Percentiles rank a stretch among this genome's conserved stretches.
Evolutionary conservation across 441 rosid species (phyloP).

Genomic region (Monsonia emarginata): DNA sequence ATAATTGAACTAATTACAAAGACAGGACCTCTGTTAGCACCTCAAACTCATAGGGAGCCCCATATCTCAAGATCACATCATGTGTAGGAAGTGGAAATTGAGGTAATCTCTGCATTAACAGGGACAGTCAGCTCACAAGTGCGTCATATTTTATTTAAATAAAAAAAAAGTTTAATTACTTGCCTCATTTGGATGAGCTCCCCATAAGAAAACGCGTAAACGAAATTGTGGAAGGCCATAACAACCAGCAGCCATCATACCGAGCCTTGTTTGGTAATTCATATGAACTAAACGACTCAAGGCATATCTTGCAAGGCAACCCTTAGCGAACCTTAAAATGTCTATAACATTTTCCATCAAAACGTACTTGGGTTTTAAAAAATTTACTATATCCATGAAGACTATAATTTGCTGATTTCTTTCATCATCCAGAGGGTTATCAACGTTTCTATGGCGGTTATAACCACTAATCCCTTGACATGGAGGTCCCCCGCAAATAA

Average conservation of each 20-base stretch:
- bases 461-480: constrained; percentile 87
- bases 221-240: constrained; percentile 84
- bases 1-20: neutral
- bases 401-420: constrained; percentile 54
- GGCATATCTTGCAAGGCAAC: constrained; percentile 59
- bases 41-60: constrained; percentile 36
- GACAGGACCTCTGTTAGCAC: constrained; percentile 21
- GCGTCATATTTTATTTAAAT: neutral
- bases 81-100: constrained; percentile 75
- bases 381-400: constrained; percentile 60
- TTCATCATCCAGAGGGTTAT: constrained; percentile 46
- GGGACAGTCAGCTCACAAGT: neutral
- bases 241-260: constrained; percentile 80
- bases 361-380: constrained; percentile 50
- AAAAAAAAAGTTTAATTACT: no score
- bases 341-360: constrained; percentile 86
- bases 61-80: constrained; percentile 67
- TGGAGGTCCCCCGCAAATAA: constrained; percentile 79
- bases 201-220: constrained; percentile 75
- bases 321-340: constrained; percentile 43
- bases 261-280: constrained; percentile 63
- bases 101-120: constrained; percentile 42
- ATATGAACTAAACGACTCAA: constrained; percentile 46
- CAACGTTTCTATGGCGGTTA: constrained; percentile 50
- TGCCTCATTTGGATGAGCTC: constrained; percentile 50